Conservation (phyloP, 1,284 basidiomycete species). For the Cystobasidiaceae sp. region DNA sequence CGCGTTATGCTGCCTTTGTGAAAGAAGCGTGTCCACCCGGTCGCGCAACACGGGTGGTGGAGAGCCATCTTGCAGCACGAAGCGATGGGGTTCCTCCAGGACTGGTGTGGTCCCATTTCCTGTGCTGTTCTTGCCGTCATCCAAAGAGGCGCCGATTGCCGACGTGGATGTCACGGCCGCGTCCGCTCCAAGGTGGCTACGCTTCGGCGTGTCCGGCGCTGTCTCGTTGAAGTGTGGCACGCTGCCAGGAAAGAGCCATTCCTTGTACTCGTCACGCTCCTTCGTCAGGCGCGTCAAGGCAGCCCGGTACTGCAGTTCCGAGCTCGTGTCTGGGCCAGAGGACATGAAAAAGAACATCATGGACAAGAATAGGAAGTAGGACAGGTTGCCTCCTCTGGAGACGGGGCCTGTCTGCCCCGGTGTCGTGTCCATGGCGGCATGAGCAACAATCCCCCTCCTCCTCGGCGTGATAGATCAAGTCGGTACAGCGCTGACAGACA, state of each 20-base stretch:
- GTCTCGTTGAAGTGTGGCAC: neutral
- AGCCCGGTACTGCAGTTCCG: slow-evolving; percentile 3
- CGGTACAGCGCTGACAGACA: too few species aligned
- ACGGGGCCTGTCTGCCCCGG: neutral
- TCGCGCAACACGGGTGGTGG: neutral
- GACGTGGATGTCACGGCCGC: neutral
- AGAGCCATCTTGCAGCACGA: slow-evolving; percentile 24
- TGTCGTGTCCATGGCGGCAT: slow-evolving; percentile 9
- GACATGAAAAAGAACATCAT: slow-evolving; percentile 39
- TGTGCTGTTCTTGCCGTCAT: neutral
- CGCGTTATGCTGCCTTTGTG: neutral
- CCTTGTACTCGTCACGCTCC: slow-evolving; percentile 21
- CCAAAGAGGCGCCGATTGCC: too few species aligned
- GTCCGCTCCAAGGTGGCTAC: too few species aligned
- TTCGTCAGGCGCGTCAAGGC: slow-evolving; percentile 17
- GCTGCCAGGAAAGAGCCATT: slow-evolving; percentile 23
- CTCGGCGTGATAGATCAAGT: too few species aligned
- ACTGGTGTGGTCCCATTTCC: slow-evolving; percentile 1
- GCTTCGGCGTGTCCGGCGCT: too few species aligned
- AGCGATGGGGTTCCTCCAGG: too few species aligned
- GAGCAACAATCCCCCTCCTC: too few species aligned
- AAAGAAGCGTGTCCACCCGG: neutral
- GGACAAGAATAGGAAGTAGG: slow-evolving; percentile 40
- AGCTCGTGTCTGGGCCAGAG: slow-evolving; percentile 9
- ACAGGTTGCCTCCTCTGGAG: slow-evolving; percentile 8